Conservation (phyloP, 2,329 filamentous ascomycete species). For the Penicillium sp. region DNA sequence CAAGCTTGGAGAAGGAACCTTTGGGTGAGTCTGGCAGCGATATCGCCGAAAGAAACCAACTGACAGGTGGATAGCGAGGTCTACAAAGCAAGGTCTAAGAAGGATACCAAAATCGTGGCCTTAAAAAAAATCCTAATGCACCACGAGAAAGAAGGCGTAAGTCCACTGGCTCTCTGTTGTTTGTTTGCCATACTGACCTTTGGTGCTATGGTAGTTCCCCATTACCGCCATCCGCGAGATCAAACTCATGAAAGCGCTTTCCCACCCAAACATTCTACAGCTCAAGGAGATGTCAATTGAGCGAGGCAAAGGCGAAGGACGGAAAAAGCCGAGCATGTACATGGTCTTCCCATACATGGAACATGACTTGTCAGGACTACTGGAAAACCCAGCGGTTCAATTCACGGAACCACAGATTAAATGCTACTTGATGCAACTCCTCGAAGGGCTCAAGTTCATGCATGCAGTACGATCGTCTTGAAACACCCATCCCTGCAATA, state of each 20-base stretch:
- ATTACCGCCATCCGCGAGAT: constrained; percentile 97
- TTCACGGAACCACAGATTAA: constrained; percentile 93
- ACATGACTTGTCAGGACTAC: constrained; percentile 92
- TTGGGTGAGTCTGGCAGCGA: constrained; percentile 64
- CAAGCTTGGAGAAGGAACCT: constrained; percentile 87
- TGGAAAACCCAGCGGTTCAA: constrained; percentile 88
- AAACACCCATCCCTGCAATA: neutral
- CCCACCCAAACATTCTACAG: constrained; percentile 80
- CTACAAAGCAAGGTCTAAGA: constrained; percentile 79
- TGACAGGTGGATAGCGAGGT: constrained; percentile 65
- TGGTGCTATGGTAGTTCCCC: constrained; percentile 61
- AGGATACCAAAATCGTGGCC: constrained; percentile 73
- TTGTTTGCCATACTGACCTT: neutral
- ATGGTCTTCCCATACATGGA: constrained; percentile 99
- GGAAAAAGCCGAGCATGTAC: constrained; percentile 80
- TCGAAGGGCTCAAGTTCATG: constrained; percentile 85
- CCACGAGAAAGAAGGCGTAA: constrained; percentile 92
- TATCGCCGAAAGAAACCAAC: neutral
- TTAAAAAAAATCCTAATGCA: constrained; percentile 99
- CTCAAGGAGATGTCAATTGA: constrained; percentile 97
- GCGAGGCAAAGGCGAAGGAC: constrained; percentile 68
- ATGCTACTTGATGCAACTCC: constrained; percentile 91
- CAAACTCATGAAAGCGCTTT: constrained; percentile 93
- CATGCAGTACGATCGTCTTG: constrained; percentile 60
- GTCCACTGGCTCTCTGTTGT: constrained; percentile 25